Percentiles rank a stretch among this genome's conserved stretches.
Evolutionary conservation across 495 filamentous ascomycete species (phyloP).

Genomic region (Trichodelitschia bisporula): DNA sequence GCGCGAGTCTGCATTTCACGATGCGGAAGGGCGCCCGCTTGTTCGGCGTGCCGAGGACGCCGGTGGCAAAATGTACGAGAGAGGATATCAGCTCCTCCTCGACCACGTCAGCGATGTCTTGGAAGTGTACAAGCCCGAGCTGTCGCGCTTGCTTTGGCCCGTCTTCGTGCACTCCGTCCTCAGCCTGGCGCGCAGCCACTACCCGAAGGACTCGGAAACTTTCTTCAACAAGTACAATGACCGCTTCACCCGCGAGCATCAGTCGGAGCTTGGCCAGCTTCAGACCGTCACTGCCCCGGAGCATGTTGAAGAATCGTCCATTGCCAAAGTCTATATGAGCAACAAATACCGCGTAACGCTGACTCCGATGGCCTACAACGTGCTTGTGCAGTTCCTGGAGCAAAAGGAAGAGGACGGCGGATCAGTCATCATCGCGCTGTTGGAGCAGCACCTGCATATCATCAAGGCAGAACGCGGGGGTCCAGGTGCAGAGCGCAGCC

Average conservation of each 20-base stretch:
- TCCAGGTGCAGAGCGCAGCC: slow-evolving; percentile 51
- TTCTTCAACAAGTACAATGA: slow-evolving; percentile 43
- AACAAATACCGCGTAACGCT: slow-evolving; percentile 77
- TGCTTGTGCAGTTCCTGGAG: slow-evolving; percentile 71
- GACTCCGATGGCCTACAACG: slow-evolving; percentile 51
- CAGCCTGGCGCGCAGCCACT: slow-evolving; percentile 50
- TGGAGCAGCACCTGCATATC: slow-evolving; percentile 50
- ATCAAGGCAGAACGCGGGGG: slow-evolving; percentile 43
- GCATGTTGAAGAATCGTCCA: slow-evolving; percentile 45
- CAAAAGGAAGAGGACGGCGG: slow-evolving; percentile 58
- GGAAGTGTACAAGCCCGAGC: slow-evolving; percentile 92
- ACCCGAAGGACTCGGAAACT: slow-evolving; percentile 37
- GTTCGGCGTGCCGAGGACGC: slow-evolving; percentile 32
- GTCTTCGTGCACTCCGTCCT: slow-evolving; percentile 84
- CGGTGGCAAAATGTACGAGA: slow-evolving; percentile 49
- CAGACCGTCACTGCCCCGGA: slow-evolving; percentile 43
- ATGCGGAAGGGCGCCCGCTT: slow-evolving; percentile 53
- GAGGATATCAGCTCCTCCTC: slow-evolving; percentile 47
- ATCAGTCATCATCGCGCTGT: slow-evolving; percentile 41
- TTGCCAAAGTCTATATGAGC: slow-evolving; percentile 49
- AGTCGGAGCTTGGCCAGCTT: slow-evolving; percentile 47
- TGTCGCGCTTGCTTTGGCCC: slow-evolving; percentile 68
- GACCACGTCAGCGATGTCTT: slow-evolving; percentile 73
- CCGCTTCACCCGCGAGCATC: slow-evolving; percentile 49
- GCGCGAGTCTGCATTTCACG: slow-evolving; percentile 61